These are phyloP conservation scores for Nakazawaea ernobii DNA, from an alignment of 805 yeast species.

Conservation along the genomic window DNA sequence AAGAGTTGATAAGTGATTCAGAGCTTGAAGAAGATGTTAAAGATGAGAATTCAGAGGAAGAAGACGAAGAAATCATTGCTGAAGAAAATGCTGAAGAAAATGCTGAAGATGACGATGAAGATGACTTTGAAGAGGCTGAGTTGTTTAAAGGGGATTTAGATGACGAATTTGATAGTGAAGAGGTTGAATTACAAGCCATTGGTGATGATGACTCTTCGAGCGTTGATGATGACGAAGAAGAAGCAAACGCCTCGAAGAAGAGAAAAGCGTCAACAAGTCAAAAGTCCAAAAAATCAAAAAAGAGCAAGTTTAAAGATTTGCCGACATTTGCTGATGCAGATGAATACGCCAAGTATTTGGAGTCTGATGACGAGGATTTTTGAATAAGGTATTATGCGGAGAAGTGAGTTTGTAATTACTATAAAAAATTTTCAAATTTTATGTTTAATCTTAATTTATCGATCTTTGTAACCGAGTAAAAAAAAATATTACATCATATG, in stretches of 20 bases:
- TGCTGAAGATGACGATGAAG: slow-evolving; percentile 1
- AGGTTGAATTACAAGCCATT: slow-evolving; percentile 21
- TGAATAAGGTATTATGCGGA: slow-evolving; percentile 18
- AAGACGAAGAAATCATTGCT: slow-evolving; percentile 30
- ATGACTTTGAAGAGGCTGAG: slow-evolving; percentile 12
- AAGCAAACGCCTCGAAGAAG: slow-evolving; percentile 14
- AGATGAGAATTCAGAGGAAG: slow-evolving; percentile 28
- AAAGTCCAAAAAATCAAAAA: slow-evolving; percentile 35
- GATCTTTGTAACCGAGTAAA: no score
- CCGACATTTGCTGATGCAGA: slow-evolving; percentile 89
- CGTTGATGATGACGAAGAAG: slow-evolving; percentile 22
- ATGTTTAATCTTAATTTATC: background rate
- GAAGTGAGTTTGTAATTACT: no score
- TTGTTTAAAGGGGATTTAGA: slow-evolving; percentile 15
- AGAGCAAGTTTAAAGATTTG: slow-evolving; percentile 54
- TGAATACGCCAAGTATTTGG: slow-evolving; percentile 71
- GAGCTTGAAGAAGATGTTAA: slow-evolving; percentile 30
- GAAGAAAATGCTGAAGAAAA: slow-evolving; percentile 25
- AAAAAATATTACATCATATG: no score
- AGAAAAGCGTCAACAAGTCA: slow-evolving; percentile 16
- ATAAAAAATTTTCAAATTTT: no score
- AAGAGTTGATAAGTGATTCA: slow-evolving; percentile 20
- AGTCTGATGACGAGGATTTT: slow-evolving; percentile 53
- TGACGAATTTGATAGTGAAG: slow-evolving; percentile 23
- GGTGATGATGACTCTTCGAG: slow-evolving; percentile 23